Base-by-base conservation (phyloP, 2,329 filamentous ascomycete species). In the Trichoderma oligosporum region DNA sequence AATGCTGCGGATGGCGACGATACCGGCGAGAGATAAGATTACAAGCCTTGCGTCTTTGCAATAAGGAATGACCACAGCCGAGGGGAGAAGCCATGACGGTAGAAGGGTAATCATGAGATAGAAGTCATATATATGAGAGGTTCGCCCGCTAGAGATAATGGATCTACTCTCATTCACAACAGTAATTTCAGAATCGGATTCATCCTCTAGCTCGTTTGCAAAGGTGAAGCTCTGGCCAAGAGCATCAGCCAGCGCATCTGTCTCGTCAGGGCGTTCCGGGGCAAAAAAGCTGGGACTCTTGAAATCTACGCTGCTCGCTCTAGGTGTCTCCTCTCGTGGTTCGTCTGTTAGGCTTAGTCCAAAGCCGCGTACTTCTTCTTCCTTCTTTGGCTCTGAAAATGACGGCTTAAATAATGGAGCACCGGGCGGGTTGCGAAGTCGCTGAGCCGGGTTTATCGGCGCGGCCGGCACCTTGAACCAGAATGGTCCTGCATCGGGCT, bases 381-480 rank as follows among this genome's bases (percentile, higher is more conserved):
- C 65, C 61, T 49, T 66, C 67, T 66, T 84, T 60, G 78, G 75
- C 63, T 69, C 53, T 24, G 53, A 56, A 16, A 56, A 56, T n/a
- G 42, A 80, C 64, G 66, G 76, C 52, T 75, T 74, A 24, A 86
- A 72, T 1, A 79, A 71, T 0, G 83, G 79, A 33, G 78, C 74
- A 59, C 80, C 82, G 4, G 81, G 79, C 1, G 85, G 85, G 59
- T 87, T 88, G 29, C 82, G 78, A 6, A 84, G 70, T 41, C 78
- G 77, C 38, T 84, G 81, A 2, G 85, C 84, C 20, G 86, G 85
- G n/a, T 79, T 81, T 12, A 79, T 82, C 12, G 88, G 88, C 1
- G 86, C 85, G 0, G 85, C 78, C 4, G 88, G 88, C 2, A 91
- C 79, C 58, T 81, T 84, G 71, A 84, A 87, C 77, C 84, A 86